phyloP scores from a whole-genome alignment of 805 yeast species.

The Monosporozyma servazzii region DNA sequence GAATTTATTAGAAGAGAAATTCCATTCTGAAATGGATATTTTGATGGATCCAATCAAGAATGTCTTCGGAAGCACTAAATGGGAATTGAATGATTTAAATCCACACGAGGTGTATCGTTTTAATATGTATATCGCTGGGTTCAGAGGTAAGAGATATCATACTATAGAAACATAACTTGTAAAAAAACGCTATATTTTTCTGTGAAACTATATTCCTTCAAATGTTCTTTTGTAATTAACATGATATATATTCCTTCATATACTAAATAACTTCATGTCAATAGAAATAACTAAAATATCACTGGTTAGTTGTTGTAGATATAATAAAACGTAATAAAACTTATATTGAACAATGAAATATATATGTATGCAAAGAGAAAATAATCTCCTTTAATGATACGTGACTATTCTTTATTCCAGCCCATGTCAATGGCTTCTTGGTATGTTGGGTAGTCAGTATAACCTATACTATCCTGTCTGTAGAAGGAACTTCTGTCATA shows the following conservation, averaged over 20 bases:
- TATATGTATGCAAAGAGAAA: neutral
- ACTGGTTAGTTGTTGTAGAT: too few relatives aligned
- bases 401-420: neutral
- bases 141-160: constrained; percentile 95
- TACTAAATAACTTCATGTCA: neutral
- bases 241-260: neutral
- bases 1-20: constrained; percentile 57
- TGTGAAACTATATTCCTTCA: neutral
- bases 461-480: constrained; percentile 30
- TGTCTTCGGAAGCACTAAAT: constrained; percentile 75
- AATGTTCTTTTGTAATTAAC: neutral
- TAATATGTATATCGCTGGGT: constrained; percentile 81
- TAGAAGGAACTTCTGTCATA: constrained; percentile 46
- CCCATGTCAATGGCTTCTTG: constrained; percentile 13
- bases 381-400: neutral
- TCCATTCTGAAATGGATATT: constrained; percentile 68
- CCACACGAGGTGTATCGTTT: constrained; percentile 92
- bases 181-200: too few relatives aligned
- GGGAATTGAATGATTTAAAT: constrained; percentile 86
- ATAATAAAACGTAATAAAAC: too few relatives aligned
- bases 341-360: neutral
- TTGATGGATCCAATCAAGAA: constrained; percentile 68
- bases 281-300: neutral
- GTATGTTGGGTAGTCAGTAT: constrained; percentile 35
- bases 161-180: constrained; percentile 38